These are phyloP conservation scores for Podila verticillata DNA, from an alignment of 192 early-diverging fungal genomes.

Conservation along the genomic window DNA sequence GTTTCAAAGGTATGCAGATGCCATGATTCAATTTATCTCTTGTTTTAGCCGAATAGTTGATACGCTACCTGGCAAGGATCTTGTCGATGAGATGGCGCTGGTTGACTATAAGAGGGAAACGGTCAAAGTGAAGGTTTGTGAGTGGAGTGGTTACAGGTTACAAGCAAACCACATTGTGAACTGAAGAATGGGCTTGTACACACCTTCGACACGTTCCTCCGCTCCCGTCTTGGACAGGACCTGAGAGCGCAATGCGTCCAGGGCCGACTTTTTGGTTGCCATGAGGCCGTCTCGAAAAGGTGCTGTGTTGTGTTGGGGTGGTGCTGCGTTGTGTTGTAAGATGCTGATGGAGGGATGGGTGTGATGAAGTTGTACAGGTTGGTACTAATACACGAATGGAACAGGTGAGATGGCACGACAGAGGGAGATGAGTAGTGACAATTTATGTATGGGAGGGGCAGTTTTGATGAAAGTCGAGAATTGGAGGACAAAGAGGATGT, in stretches of 20 bases:
- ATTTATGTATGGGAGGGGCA: not conserved
- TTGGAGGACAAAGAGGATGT: not conserved
- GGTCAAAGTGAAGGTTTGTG: not conserved
- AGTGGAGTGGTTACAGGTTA: not conserved
- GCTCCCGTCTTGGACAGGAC: slow-evolving; percentile 54
- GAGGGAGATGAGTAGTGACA: not conserved
- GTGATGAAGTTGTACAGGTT: too few relatives aligned
- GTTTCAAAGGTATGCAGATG: too few relatives aligned
- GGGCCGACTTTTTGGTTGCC: slow-evolving; percentile 37
- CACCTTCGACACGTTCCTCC: slow-evolving; percentile 75
- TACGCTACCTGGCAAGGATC: slow-evolving; percentile 74
- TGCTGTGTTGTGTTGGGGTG: too few relatives aligned
- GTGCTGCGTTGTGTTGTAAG: too few relatives aligned
- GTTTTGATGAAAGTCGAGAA: not conserved
- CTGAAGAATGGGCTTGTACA: too few relatives aligned
- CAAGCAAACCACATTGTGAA: not conserved
- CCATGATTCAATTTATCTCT: not conserved
- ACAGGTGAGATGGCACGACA: not conserved
- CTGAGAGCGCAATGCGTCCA: slow-evolving; percentile 58
- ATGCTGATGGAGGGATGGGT: too few relatives aligned
- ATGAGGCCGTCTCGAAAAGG: not conserved
- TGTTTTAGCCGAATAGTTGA: too few relatives aligned
- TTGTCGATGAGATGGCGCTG: slow-evolving; percentile 94
- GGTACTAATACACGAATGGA: not conserved
- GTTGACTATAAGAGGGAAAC: slow-evolving; percentile 68